A percentile compares a stretch with the other conserved stretches of the same genome.
Evolutionary conservation across 768 basidiomycete genomes (phyloP).

Genomic region (Suillus decipiens): DNA sequence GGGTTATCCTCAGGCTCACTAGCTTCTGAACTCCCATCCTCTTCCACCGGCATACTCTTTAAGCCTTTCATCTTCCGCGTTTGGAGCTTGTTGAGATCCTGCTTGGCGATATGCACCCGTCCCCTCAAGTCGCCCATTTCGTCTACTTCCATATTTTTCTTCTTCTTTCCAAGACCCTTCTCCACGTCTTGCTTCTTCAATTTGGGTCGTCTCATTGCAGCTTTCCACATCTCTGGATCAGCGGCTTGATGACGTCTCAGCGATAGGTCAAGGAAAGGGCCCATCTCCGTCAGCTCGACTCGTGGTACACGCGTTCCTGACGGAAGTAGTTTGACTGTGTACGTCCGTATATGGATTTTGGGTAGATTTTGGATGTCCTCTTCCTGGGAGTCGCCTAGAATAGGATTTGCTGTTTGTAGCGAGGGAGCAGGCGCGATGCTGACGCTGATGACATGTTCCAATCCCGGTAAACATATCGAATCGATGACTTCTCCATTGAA

Average conservation of each 20-base stretch:
- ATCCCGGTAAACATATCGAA: slow-evolving; percentile 77
- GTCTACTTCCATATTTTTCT: slow-evolving; percentile 94
- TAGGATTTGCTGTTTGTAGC: slow-evolving; percentile 42
- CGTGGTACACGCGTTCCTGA: slow-evolving; percentile 83
- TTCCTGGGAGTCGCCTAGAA: slow-evolving; percentile 24
- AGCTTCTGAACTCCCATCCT: slow-evolving; percentile 11
- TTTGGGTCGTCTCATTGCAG: slow-evolving; percentile 82
- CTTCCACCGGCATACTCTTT: slow-evolving; percentile 42
- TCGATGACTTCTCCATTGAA: slow-evolving; percentile 90
- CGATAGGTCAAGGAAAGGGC: slow-evolving; percentile 83
- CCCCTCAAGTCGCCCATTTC: slow-evolving; percentile 98
- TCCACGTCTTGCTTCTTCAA: slow-evolving; percentile 86
- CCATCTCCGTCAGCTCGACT: slow-evolving; percentile 85
- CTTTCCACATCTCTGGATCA: slow-evolving; percentile 78
- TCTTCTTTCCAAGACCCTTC: slow-evolving; percentile 86
- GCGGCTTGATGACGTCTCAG: slow-evolving; percentile 75
- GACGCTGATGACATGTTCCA: slow-evolving; percentile 88
- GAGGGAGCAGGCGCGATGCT: slow-evolving; percentile 67
- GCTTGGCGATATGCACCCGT: slow-evolving; percentile 83
- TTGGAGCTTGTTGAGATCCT: slow-evolving; percentile 86
- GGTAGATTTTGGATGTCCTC: slow-evolving; percentile 59
- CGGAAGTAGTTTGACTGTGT: slow-evolving; percentile 69
- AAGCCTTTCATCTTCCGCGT: slow-evolving; percentile 97
- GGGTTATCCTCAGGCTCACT: slow-evolving; percentile 9
- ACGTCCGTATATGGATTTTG: slow-evolving; percentile 85